Base-by-base conservation (phyloP, 2,329 filamentous ascomycete genomes). In the Blumeriella jaapii region DNA sequence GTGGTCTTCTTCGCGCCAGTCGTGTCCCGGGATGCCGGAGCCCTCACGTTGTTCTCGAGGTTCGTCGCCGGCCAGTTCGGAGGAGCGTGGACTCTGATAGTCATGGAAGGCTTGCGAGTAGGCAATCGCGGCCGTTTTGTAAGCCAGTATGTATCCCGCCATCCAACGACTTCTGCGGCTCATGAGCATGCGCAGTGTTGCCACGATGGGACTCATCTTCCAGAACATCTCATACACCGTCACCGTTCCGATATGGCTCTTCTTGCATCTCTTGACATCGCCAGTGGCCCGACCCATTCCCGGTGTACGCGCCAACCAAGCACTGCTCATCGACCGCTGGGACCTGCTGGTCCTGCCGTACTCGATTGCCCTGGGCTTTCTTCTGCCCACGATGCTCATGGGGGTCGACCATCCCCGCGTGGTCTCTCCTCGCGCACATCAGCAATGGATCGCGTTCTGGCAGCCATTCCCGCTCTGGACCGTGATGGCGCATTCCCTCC, bases 391-490 rank as follows among this genome's bases (percentile, higher is more conserved):
- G 1, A 36, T 61, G 14, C 42, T 63, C 3, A 61, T 69, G 56
- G 48, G 55, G 8, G 49, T 68, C 4, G 62, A 64, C 1, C 53
- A 59, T 2, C 64, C 63, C 0, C 48, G 47, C 0, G 14, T 57
- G 1, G 43, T 66, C 10, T 56, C 57, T 2, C 47, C 58, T 11
- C 51, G 58, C n/a, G 52, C 55, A 9, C 68, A 67, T 42, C 67
- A 70, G 45, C 54, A 55, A 14, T 58, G 62, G 37, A 63, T 67
- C 16, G 63, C 63, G 1, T 43, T 64, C 29, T 70, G 68, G 64
- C 66, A 71, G 42, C 53, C 59, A 3, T 71, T 67, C 52, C 65
- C 68, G 0, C 46, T 65, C 12, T 64, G 60, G 48, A 59, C 66
- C 5, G 58, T 59, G 3, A 32, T 65, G 8, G 43, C 61, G n/a